Evolutionary conservation across 768 basidiomycete genomes (phyloP).

Genomic region (Rubroboletus pulcherrimus): DNA sequence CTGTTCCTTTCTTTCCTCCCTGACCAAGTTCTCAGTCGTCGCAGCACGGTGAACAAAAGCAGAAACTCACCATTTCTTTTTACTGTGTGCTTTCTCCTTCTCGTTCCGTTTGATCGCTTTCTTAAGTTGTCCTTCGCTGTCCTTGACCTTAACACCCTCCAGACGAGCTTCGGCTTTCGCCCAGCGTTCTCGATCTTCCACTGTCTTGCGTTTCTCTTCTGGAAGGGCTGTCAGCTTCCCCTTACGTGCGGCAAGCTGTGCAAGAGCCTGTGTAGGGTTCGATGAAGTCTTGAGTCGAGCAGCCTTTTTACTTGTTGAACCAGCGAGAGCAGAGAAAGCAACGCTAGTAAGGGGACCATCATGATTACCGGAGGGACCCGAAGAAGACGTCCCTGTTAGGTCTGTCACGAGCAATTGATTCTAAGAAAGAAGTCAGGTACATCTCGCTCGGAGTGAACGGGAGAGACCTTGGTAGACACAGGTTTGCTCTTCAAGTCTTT

Average conservation of each 20-base stretch:
- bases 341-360: conserved; percentile 54
- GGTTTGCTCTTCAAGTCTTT: conserved; percentile 42
- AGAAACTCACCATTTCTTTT: conserved; percentile 74
- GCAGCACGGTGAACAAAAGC: neutral
- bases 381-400: conserved; percentile 18
- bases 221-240: conserved; percentile 73
- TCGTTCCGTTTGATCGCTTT: conserved; percentile 93
- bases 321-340: conserved; percentile 62
- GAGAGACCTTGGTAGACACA: conserved; percentile 51
- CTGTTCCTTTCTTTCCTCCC: conserved; percentile 86
- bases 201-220: conserved; percentile 76
- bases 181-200: conserved; percentile 85
- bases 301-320: conserved; percentile 46
- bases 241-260: conserved; percentile 72
- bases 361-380: conserved; percentile 26
- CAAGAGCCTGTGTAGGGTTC: conserved; percentile 83
- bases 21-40: conserved; percentile 29
- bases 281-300: conserved; percentile 64
- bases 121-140: conserved; percentile 81
- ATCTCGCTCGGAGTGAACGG: neutral
- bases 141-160: conserved; percentile 88
- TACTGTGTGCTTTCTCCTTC: conserved; percentile 81
- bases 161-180: conserved; percentile 83
- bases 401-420: conserved; percentile 73
- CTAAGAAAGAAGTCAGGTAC: conserved; percentile 33